A percentile compares a stretch with the other conserved stretches of the same genome.
Conservation (phyloP, 768 basidiomycete species). For the Leccinum rimulosum region DNA sequence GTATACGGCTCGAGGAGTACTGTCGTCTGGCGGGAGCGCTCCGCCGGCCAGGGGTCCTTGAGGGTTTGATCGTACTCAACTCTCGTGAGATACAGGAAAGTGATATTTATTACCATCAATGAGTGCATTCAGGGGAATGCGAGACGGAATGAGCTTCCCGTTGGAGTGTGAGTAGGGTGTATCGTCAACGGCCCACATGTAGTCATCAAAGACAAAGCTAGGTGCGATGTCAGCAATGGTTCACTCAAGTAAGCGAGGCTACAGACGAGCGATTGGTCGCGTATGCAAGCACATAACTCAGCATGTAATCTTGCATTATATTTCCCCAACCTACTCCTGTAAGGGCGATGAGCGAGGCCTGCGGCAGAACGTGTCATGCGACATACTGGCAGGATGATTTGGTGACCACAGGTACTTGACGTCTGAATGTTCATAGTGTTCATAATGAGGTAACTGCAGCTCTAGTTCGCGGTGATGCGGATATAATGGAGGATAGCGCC, state of each 20-base stretch:
- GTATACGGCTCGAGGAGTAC: conserved; percentile 33
- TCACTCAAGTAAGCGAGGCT: background rate
- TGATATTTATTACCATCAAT: conserved; percentile 27
- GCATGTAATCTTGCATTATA: conserved; percentile 37
- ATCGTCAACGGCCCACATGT: conserved; percentile 37
- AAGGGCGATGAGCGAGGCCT: conserved; percentile 1
- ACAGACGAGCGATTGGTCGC: conserved; percentile 35
- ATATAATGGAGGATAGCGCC: conserved; percentile 41
- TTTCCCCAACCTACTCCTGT: conserved; percentile 38
- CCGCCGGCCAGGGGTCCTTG: conserved; percentile 40
- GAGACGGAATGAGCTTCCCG: conserved; percentile 35
- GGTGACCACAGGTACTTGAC: conserved; percentile 45
- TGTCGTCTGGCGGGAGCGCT: conserved; percentile 28
- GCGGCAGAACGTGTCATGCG: background rate
- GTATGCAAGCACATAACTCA: conserved; percentile 35
- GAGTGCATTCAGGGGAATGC: conserved; percentile 37
- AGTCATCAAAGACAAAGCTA: conserved; percentile 42
- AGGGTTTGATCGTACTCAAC: background rate
- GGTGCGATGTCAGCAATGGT: background rate
- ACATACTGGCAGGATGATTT: conserved; percentile 37
- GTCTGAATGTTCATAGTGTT: conserved; percentile 30
- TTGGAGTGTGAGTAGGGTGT: conserved; percentile 35
- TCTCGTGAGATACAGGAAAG: background rate
- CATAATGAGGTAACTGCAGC: conserved; percentile 39
- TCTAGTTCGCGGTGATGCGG: conserved; percentile 36